Conservation (phyloP, 179 eudicot species). For the Pouteria campechiana region DNA sequence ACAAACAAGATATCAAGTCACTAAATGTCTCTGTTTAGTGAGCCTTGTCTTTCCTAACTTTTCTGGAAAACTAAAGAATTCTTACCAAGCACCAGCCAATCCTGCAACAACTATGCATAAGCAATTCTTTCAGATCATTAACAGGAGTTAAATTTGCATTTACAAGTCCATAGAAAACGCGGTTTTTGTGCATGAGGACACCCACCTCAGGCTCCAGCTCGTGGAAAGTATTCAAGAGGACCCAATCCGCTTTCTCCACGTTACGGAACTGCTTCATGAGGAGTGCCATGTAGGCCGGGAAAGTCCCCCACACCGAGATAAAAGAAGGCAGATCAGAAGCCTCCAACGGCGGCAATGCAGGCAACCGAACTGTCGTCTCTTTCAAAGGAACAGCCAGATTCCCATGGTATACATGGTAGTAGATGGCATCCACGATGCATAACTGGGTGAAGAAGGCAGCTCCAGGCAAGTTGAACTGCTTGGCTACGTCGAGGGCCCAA, state of each 20-base stretch:
- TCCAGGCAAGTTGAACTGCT: constrained; percentile 11
- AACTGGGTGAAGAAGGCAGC: constrained; percentile 43
- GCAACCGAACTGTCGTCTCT: constrained; percentile 13
- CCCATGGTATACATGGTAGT: constrained; percentile 18
- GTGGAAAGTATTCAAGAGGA: constrained; percentile 35
- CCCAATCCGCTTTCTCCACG: constrained; percentile 34
- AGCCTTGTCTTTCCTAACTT: too few relatives aligned
- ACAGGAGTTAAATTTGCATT: too few relatives aligned
- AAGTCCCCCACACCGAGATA: constrained; percentile 20
- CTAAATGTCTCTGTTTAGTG: too few relatives aligned
- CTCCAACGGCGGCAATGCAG: constrained; percentile 30
- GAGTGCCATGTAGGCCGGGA: constrained; percentile 34
- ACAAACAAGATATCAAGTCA: too few relatives aligned
- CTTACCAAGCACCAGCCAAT: too few relatives aligned
- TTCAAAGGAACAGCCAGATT: constrained; percentile 15
- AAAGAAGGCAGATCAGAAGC: constrained; percentile 33
- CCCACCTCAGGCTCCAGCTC: constrained; percentile 41
- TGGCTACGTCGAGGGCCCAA: constrained; percentile 41
- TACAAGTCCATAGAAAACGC: too few relatives aligned
- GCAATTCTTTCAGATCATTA: too few relatives aligned
- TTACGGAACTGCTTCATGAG: constrained; percentile 23
- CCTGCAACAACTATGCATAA: too few relatives aligned
- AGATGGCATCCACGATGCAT: constrained; percentile 27
- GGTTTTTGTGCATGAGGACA: too few relatives aligned
- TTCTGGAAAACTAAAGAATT: too few relatives aligned